Evolutionary conservation across 768 basidiomycete genomes (phyloP).

Genomic region (Panellus pusillus): DNA sequence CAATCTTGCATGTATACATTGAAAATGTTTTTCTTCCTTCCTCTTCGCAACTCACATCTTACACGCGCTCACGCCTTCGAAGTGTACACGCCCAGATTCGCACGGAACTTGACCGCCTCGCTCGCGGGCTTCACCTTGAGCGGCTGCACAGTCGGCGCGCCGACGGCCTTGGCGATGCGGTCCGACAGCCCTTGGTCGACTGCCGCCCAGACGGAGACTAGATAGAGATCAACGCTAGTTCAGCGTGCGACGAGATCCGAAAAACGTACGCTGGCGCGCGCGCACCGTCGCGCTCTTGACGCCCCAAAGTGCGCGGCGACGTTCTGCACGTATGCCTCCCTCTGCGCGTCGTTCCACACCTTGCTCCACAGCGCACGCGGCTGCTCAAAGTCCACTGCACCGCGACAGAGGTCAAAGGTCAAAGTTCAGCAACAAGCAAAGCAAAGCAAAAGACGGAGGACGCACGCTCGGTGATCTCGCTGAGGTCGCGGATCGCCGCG

Average conservation of each 20-base stretch:
- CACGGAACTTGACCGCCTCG: conserved; percentile 56
- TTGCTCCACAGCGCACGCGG: conserved; percentile 67
- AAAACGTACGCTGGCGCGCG: conserved; percentile 61
- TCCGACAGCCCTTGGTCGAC: conserved; percentile 75
- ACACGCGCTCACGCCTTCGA: neutral
- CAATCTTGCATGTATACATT: no score
- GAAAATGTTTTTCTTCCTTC: neutral
- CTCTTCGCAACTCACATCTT: no score
- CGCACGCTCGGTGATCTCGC: conserved; percentile 80
- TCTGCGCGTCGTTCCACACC: conserved; percentile 64
- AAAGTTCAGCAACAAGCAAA: neutral
- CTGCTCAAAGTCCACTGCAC: conserved; percentile 80
- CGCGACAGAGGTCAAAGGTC: no score
- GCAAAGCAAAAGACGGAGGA: conserved; percentile 21
- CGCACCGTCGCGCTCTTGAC: conserved; percentile 65
- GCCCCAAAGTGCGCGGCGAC: conserved; percentile 59
- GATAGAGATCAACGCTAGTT: neutral
- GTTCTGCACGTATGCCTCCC: conserved; percentile 66
- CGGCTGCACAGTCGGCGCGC: conserved; percentile 56
- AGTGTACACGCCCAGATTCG: conserved; percentile 33
- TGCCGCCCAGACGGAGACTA: conserved; percentile 78
- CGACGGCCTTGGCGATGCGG: conserved; percentile 76
- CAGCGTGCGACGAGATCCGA: neutral
- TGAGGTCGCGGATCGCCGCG: conserved; percentile 65
- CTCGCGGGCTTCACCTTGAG: conserved; percentile 59